Base-by-base conservation (phyloP, 805 yeast genomes). In the Candida sphagnicola region DNA sequence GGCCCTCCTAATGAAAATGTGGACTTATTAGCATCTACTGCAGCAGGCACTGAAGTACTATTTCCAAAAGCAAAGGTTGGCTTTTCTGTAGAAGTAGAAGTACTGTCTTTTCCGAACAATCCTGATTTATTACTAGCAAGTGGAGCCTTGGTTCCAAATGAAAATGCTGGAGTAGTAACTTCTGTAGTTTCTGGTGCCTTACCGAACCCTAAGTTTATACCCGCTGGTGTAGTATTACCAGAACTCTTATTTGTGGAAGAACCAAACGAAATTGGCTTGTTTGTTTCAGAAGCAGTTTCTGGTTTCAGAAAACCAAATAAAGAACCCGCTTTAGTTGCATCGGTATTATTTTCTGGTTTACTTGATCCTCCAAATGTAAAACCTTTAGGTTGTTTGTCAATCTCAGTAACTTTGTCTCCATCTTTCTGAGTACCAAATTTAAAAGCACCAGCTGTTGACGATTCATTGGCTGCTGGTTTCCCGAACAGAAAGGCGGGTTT, bases 121-220 rank as follows among this genome's bases (percentile, higher is more conserved):
- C 13, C 12, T 8, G 15, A 10, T 21, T 6, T 21, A 6, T 21
- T 21, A 10, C 10, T 21, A 6, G 10, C 24, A 8, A 13, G 6
- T 5, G 29, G 29, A 13, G 29, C 12, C 6, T 6, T 26, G 14
- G 33, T 28, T 8, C 49, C 53, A 38, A 55, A 56, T 1, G 57
- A 47, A 31, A 53, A 48, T 16, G 42, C 14, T 2, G 53, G 50
- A 5, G 34, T 35, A 18, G 34, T 17, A 11, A 10, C 18, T 13
- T 25, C 31, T 11, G 19, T 16, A n/a, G 39, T 10, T 25, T 31
- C 31, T 10, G 40, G 23, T 2, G 31, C 18, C 12, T 34, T 13
- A n/a, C 57, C 59, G 38, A 56, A 53, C 6, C 48, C 45, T 38
- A 53, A 46, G 14, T 10, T 10, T 5, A 5, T 26, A 5, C n/a